A percentile compares a stretch with the other conserved stretches of the same genome.
Conservation (phyloP, 441 rosid genomes). For the Euphorbia schlechtendalii region DNA sequence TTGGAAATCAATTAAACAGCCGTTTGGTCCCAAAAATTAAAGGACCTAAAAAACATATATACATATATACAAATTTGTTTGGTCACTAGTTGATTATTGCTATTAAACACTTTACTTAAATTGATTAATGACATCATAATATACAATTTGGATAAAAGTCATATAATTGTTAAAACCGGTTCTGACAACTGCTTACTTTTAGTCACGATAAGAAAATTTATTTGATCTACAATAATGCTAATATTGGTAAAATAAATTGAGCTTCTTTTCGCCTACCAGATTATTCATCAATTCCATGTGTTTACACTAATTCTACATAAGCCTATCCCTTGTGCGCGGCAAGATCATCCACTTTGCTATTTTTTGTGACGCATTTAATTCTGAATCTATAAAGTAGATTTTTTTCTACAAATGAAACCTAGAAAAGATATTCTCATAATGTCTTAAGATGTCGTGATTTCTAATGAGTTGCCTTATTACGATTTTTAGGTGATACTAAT, state of each 20-base stretch:
- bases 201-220: too few species aligned
- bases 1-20: too few species aligned
- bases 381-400: neutral
- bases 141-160: too few species aligned
- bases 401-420: neutral
- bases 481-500: neutral
- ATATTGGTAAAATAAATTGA: neutral
- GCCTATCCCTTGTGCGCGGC: neutral
- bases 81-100: too few species aligned
- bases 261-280: neutral
- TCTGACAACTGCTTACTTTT: too few species aligned
- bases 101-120: too few species aligned
- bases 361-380: neutral
- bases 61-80: too few species aligned
- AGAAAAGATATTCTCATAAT: neutral
- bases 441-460: neutral
- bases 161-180: too few species aligned
- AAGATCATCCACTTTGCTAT: neutral
- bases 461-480: neutral
- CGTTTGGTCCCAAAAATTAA: too few species aligned
- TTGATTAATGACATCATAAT: too few species aligned
- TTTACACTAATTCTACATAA: neutral
- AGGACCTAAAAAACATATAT: too few species aligned
- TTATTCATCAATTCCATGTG: too few species aligned
- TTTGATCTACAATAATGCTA: neutral